Evolutionary conservation across 1,284 basidiomycete genomes (phyloP).

Genomic region (Fomitiporia mediterranea): DNA sequence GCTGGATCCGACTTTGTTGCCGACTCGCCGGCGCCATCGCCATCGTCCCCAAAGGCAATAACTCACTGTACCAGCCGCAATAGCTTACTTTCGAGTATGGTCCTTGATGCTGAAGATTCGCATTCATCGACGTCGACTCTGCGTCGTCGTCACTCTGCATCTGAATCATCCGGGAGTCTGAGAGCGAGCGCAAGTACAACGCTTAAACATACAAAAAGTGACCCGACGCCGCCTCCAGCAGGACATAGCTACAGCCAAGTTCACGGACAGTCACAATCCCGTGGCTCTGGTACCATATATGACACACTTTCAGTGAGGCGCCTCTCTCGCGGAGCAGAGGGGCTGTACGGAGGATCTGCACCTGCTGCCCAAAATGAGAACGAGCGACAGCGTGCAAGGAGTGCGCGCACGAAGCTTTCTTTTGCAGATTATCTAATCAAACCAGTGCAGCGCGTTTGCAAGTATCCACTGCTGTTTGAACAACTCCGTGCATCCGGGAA

Average conservation of each 20-base stretch:
- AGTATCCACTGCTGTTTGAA: constrained; percentile 84
- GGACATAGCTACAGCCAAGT: background rate
- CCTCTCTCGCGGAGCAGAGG: constrained; percentile 7
- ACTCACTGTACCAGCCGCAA: constrained; percentile 9
- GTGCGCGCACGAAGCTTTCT: constrained; percentile 36
- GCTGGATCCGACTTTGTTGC: background rate
- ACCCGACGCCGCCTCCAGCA: constrained; percentile 29
- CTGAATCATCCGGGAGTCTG: constrained; percentile 15
- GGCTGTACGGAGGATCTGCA: background rate
- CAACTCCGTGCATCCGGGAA: constrained; percentile 52
- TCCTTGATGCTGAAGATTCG: constrained; percentile 25
- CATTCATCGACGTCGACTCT: constrained; percentile 20
- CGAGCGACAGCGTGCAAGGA: constrained; percentile 7
- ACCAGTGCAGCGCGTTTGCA: constrained; percentile 86
- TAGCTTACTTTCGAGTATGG: constrained; percentile 19
- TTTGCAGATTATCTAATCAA: constrained; percentile 86
- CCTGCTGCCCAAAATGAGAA: background rate
- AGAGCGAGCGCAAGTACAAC: constrained; percentile 11
- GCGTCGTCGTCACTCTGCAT: constrained; percentile 16
- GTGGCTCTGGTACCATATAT: constrained; percentile 28
- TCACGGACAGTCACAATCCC: constrained; percentile 11
- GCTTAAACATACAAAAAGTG: constrained; percentile 17
- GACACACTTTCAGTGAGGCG: constrained; percentile 28
- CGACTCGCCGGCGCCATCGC: background rate
- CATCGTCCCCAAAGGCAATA: background rate